phyloP scores from a whole-genome alignment of 352 stramenopile species.

The Globisporangium acanthophoron region DNA sequence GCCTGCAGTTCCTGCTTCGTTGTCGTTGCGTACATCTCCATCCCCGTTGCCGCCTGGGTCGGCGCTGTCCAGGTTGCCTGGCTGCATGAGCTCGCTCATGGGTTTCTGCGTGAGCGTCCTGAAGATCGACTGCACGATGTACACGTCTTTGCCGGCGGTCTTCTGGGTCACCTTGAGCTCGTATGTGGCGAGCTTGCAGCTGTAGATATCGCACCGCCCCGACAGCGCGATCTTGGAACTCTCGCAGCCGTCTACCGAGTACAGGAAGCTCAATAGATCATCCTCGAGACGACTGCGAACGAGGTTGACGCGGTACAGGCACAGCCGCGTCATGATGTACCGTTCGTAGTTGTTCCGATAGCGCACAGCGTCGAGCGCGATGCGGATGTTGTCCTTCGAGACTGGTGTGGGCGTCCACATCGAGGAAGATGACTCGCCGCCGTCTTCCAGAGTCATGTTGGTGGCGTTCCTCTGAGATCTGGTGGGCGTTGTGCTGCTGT shows the following conservation, averaged over 20 bases:
- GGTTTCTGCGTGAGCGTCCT: constrained; percentile 31
- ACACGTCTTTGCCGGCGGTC: constrained; percentile 17
- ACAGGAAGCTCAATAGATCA: constrained; percentile 23
- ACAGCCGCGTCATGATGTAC: constrained; percentile 25
- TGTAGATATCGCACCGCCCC: constrained; percentile 41
- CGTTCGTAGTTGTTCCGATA: constrained; percentile 36
- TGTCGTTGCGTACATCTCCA: background rate
- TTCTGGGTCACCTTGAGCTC: constrained; percentile 37
- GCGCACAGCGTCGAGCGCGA: constrained; percentile 31
- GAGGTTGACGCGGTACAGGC: constrained; percentile 34
- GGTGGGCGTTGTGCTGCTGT: background rate
- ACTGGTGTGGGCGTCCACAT: constrained; percentile 21
- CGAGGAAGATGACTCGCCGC: constrained; percentile 2
- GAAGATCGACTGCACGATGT: constrained; percentile 35
- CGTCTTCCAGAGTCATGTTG: background rate
- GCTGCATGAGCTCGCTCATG: constrained; percentile 19
- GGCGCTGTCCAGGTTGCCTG: constrained; percentile 30
- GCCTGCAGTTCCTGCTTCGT: background rate
- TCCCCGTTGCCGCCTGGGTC: background rate
- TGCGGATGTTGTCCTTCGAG: constrained; percentile 14
- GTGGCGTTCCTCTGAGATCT: background rate
- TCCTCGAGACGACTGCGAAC: constrained; percentile 17
- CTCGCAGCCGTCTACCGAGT: constrained; percentile 34
- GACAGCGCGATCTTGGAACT: constrained; percentile 16
- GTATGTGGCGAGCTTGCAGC: constrained; percentile 37